phyloP scores from a whole-genome alignment of 139 green algal species.

The Tetradesmus obliquus region DNA sequence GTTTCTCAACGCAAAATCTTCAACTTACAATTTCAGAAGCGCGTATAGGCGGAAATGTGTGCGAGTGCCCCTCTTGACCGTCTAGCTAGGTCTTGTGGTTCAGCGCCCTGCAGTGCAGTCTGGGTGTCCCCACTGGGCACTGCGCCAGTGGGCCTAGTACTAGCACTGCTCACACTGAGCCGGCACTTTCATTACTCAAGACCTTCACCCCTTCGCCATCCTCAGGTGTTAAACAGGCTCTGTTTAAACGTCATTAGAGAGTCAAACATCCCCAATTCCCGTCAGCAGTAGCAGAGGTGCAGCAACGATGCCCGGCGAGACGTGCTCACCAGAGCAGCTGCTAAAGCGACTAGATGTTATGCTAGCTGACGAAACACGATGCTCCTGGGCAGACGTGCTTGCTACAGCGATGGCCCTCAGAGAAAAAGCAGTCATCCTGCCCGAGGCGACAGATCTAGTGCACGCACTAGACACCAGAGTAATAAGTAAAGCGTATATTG shows the following conservation, averaged over 20 bases:
- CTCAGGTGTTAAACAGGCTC: not conserved
- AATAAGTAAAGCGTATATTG: not conserved
- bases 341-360: not conserved
- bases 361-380: not conserved
- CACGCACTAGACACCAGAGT: constrained; percentile 4
- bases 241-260: not conserved
- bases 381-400: not conserved
- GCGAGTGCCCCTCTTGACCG: not conserved
- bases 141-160: not conserved
- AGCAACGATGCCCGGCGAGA: not conserved
- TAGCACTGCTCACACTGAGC: not conserved
- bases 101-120: not conserved
- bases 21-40: too few relatives aligned
- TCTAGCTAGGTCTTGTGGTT: not conserved
- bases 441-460: not conserved
- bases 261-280: constrained; percentile 2
- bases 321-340: not conserved
- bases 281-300: not conserved
- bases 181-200: not conserved
- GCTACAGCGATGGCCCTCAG: not conserved
- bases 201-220: not conserved
- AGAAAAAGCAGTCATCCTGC: not conserved
- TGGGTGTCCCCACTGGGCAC: not conserved
- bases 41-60: too few relatives aligned
- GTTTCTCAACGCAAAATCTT: too few relatives aligned